These are phyloP conservation scores for Mycena citricolor DNA, from an alignment of 1,284 basidiomycete species.

Conservation along the genomic window DNA sequence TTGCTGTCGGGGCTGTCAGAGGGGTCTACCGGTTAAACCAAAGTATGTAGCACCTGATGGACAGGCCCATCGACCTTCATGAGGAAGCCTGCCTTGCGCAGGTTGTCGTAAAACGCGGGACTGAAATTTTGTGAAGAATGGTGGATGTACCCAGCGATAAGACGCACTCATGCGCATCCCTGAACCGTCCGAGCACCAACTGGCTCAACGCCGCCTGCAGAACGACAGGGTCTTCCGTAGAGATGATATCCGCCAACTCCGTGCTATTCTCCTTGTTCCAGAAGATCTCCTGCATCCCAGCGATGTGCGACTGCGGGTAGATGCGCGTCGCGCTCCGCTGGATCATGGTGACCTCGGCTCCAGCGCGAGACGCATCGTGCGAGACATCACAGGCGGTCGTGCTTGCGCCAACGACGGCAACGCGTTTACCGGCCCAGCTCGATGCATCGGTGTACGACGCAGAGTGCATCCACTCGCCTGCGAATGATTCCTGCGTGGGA, in stretches of 20 bases:
- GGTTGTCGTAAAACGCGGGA: conserved; percentile 17
- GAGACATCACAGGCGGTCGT: conserved; percentile 22
- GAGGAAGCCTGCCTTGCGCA: conserved; percentile 18
- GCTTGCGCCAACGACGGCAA: conserved; percentile 17
- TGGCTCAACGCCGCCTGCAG: conserved; percentile 11
- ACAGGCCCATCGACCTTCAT: conserved; percentile 9
- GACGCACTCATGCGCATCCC: conserved; percentile 10
- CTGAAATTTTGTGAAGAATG: neutral
- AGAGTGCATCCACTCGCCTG: conserved; percentile 18
- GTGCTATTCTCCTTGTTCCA: conserved; percentile 13
- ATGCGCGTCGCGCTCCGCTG: conserved; percentile 22
- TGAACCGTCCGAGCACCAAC: conserved; percentile 6
- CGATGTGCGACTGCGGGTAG: conserved; percentile 15
- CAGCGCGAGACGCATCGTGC: conserved; percentile 10
- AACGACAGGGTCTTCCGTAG: conserved; percentile 19
- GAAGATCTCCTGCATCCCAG: conserved; percentile 1
- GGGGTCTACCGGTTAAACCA: neutral
- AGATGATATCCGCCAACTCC: conserved; percentile 17
- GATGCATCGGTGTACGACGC: conserved; percentile 13
- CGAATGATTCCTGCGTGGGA: conserved; percentile 18
- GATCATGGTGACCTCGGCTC: conserved; percentile 14
- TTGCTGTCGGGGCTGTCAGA: conserved; percentile 8
- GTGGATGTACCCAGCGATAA: neutral
- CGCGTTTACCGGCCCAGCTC: conserved; percentile 17
- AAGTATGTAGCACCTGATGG: neutral